Base-by-base conservation (phyloP, 352 stramenopile species). In the Globisporangium lucens region DNA sequence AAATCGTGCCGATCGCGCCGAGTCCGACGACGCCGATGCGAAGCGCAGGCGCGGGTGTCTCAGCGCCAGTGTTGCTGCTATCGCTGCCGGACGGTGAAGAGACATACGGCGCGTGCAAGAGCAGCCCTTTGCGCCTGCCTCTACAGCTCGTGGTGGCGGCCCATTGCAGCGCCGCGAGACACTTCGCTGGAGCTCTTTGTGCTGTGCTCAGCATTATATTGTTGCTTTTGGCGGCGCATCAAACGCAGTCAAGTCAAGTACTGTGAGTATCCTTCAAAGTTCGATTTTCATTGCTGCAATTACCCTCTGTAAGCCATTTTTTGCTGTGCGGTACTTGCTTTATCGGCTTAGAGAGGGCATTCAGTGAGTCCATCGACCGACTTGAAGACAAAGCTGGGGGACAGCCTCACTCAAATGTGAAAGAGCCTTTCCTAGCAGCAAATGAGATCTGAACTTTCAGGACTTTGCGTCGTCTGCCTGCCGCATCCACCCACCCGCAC, bases 1-100 rank as follows among this genome's bases (percentile, higher is more conserved):
- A 82, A 61, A 90, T 89, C 9, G 83, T 88, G 20, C 85, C 85
- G 52, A 94, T 88, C 5, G 83, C 83, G 29, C 85, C 85, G 12
- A 94, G 67, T 29, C 85, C 85, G 6, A 94, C 68, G 52, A 94
- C 73, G 15, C 82, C 85, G 46, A 93, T 56, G 15, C 71, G 77
- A 33, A 89, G 62, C 12, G 57, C 46, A 41, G 56, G 13, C 2
- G 29, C 22, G 33, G 56, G 6, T 51, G 17, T 51, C 17, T 9
- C 17, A 22, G 43, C 43, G 6, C 15, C 43, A 51, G 17, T 4
- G 17, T 8, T 51, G 43, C 41, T 47, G 1, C 17, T 12, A 4
- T 46, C 20, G 24, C 5, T 1, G 6, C 20, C 41, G 41, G 41
- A 20, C 1, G 4, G 8, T 49, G 17, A 49, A 49, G 13, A 22